phyloP scores from a whole-genome alignment of 768 basidiomycete genomes.

The Tephrocybe sp. region DNA sequence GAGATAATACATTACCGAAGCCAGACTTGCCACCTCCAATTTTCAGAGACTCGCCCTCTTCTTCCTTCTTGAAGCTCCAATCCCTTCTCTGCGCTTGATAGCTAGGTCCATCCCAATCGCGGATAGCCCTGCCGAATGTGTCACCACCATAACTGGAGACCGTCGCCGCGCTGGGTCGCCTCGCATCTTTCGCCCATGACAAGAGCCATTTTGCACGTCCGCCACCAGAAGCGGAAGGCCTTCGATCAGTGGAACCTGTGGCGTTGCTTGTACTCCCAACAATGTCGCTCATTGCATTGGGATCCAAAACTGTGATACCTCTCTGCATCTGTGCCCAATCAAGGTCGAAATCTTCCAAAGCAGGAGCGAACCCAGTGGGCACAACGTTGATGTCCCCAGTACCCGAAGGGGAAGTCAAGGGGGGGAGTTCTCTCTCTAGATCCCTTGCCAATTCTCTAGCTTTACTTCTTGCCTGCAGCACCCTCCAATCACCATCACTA shows the following conservation, averaged over 20 bases:
- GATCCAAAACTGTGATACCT: constrained; percentile 29
- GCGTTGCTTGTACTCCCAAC: constrained; percentile 16
- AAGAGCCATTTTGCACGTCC: constrained; percentile 18
- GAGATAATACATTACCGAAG: constrained; percentile 27
- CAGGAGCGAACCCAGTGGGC: constrained; percentile 2
- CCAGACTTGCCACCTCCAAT: constrained; percentile 15
- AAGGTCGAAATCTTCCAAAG: constrained; percentile 43
- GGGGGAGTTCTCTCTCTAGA: constrained; percentile 1
- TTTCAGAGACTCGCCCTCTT: constrained; percentile 28
- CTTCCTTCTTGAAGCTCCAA: constrained; percentile 63
- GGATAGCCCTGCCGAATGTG: constrained; percentile 38
- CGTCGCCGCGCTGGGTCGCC: constrained; percentile 43
- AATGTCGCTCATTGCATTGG: constrained; percentile 25
- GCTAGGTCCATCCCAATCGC: constrained; percentile 42
- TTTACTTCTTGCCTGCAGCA: constrained; percentile 39
- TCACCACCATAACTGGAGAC: constrained; percentile 38
- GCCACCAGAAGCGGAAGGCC: constrained; percentile 12
- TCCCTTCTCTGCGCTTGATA: constrained; percentile 42
- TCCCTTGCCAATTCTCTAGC: constrained; percentile 24
- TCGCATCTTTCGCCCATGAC: constrained; percentile 20
- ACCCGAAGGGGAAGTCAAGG: not conserved
- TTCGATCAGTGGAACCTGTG: constrained; percentile 11
- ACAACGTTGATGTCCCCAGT: not conserved
- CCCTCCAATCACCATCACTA: constrained; percentile 57
- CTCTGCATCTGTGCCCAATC: constrained; percentile 34